Base-by-base conservation (phyloP, 768 basidiomycete genomes). In the Phaffia australis region DNA sequence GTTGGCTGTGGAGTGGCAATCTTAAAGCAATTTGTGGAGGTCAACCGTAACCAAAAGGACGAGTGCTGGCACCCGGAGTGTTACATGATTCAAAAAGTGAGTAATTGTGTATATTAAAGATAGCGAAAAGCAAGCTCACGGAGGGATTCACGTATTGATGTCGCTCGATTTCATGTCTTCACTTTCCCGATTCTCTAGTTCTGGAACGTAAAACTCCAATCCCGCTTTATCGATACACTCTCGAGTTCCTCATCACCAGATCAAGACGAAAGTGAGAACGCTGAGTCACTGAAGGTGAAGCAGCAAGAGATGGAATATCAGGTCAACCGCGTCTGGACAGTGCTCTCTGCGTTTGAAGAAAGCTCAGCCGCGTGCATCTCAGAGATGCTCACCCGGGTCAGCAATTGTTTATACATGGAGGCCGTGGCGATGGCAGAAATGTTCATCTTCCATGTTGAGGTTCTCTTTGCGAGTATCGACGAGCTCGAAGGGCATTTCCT, bases 41-140 rank as follows among this genome's bases (percentile, higher is more conserved):
- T 99, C 78, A 98, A 99, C 74, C 84, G 95, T 68, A 98, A 98
- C 78, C 89, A 88, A 83, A 82, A 86, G 71, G 93, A 99, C 78
- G 95, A 99, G 79, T 98, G 94, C 74, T 99, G 95, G 94, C 95
- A 99, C 81, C 95, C 95, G 63, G 95, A 99, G 77, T 99, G 95
- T 76, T 97, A 98, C 77, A 97, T 97, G 94, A 97, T 99, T 71
- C 94, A 97, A 78, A 98, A 98, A 82, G 93, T 94, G 6, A 61
- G 8, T 50, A 16, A 16, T 46, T 47, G 11, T 57, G 7, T 57
- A 29, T 57, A 19, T 57, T 18, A 4, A 25, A 19, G n/a, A 29
- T 8, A 18, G 56, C 27, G 32, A 19, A 21, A 35, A 32, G n/a
- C 18, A 1, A 21, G 23, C 59, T 60, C 60, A 7, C 9, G 4